These are phyloP conservation scores for Fusarium algeriense DNA, from an alignment of 2,329 filamentous ascomycete species.

Conservation along the genomic window DNA sequence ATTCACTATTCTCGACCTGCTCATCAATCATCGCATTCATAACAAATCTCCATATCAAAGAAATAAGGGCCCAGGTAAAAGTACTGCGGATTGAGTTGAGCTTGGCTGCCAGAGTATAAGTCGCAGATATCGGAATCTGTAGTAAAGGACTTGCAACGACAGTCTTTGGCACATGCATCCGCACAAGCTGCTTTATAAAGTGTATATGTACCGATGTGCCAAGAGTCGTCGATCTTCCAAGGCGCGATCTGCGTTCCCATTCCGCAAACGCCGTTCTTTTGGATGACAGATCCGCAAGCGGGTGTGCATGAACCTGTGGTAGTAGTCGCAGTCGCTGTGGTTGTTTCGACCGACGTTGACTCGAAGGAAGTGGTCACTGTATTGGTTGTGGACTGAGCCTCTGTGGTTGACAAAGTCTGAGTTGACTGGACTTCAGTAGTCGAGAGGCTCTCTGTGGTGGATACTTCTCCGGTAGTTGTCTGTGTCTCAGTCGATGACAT, in stretches of 20 bases:
- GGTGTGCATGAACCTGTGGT: not conserved
- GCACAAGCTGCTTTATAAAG: not conserved
- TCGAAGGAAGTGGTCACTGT: not conserved
- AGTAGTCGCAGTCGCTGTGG: not conserved
- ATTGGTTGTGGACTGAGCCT: not conserved
- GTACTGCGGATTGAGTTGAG: not conserved
- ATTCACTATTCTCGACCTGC: too few species aligned
- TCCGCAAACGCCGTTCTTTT: not conserved
- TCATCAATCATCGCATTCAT: not conserved
- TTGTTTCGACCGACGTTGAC: not conserved
- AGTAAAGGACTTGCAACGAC: not conserved
- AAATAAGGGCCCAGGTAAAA: not conserved
- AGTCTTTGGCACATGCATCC: not conserved
- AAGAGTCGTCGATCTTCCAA: not conserved
- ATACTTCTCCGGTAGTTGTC: not conserved
- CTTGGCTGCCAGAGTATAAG: not conserved
- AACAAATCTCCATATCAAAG: not conserved
- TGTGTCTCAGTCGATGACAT: not conserved
- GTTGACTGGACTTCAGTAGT: not conserved
- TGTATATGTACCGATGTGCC: not conserved
- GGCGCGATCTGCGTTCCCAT: not conserved
- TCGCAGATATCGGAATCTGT: not conserved
- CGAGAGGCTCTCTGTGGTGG: not conserved
- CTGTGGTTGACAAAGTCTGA: not conserved
- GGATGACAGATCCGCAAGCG: not conserved